A percentile compares a stretch with the other conserved stretches of the same genome.
phyloP scores from a whole-genome alignment of 2,329 filamentous ascomycete genomes.

The Aspergillus piperis region DNA sequence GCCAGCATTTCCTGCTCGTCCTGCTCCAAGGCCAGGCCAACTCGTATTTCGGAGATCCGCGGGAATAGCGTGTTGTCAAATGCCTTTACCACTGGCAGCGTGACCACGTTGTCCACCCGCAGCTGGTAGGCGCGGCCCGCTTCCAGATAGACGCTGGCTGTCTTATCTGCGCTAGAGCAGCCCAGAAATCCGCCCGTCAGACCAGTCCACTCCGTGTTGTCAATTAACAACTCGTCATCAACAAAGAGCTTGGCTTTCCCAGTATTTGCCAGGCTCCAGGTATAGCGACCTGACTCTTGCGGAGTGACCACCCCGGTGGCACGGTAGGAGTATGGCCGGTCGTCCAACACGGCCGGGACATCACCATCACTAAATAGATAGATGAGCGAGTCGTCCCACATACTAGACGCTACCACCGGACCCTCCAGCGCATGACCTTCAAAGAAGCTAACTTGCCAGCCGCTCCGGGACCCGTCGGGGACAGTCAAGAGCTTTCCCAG shows the following conservation, averaged over 20 bases:
- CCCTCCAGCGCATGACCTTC: no score
- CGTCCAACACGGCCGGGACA: background rate
- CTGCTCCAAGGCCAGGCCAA: no score
- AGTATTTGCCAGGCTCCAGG: slow-evolving; percentile 6
- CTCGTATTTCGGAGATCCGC: no score
- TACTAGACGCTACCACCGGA: no score
- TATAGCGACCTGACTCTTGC: slow-evolving; percentile 3
- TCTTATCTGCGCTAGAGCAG: slow-evolving; percentile 2
- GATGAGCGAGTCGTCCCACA: no score
- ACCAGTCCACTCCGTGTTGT: background rate
- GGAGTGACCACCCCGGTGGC: slow-evolving; percentile 3
- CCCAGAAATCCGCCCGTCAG: slow-evolving; percentile 1
- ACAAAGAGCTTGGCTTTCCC: background rate
- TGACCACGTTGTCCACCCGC: slow-evolving; percentile 2
- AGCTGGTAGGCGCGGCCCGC: background rate
- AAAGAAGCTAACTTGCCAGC: no score
- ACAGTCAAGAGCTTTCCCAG: no score
- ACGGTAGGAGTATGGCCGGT: slow-evolving; percentile 4
- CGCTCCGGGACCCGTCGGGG: no score
- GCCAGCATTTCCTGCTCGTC: background rate
- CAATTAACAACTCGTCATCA: background rate
- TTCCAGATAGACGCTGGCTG: background rate
- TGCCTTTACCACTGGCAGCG: background rate
- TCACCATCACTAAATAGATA: slow-evolving; percentile 11
- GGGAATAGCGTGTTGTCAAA: slow-evolving; percentile 6